phyloP scores from a whole-genome alignment of 306 rosid species.

The Castanea crenata region DNA sequence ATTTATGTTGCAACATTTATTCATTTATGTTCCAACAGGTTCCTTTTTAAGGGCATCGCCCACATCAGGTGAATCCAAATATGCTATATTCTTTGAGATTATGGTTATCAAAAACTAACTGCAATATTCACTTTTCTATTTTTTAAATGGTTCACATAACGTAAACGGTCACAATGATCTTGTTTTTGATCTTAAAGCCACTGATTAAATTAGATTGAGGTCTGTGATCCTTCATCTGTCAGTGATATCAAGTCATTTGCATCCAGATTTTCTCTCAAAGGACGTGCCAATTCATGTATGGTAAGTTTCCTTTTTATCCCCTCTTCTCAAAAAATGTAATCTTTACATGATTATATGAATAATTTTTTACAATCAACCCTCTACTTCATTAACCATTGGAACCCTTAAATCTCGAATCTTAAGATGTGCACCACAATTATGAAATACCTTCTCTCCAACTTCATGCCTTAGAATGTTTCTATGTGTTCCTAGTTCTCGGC shows the following conservation, averaged over 20 bases:
- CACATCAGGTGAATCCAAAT: not conserved
- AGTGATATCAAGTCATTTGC: conserved; percentile 66
- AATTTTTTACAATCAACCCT: not conserved
- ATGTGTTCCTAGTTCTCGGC: not conserved
- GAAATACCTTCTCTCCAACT: not conserved
- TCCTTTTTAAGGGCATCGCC: not conserved
- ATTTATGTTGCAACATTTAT: too few relatives aligned
- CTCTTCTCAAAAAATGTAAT: conserved; percentile 1
- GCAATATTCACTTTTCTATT: not conserved
- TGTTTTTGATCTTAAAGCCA: conserved; percentile 16
- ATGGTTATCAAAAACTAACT: not conserved
- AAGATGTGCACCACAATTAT: too few relatives aligned
- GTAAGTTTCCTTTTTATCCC: conserved; percentile 30
- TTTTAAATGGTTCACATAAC: not conserved
- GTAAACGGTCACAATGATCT: not conserved
- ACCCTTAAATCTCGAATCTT: not conserved
- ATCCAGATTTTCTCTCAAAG: conserved; percentile 59
- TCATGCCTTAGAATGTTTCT: too few relatives aligned
- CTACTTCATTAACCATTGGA: not conserved
- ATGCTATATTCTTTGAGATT: not conserved
- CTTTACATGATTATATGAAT: not conserved
- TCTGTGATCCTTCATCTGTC: conserved; percentile 86
- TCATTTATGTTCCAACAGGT: not conserved
- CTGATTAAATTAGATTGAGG: conserved; percentile 43
- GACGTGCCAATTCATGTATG: conserved; percentile 75